Evolutionary conservation across 306 rosid genomes (phyloP), one percentile per base, ranked within the genome.

Genomic region (Prunus mongolica): DNA sequence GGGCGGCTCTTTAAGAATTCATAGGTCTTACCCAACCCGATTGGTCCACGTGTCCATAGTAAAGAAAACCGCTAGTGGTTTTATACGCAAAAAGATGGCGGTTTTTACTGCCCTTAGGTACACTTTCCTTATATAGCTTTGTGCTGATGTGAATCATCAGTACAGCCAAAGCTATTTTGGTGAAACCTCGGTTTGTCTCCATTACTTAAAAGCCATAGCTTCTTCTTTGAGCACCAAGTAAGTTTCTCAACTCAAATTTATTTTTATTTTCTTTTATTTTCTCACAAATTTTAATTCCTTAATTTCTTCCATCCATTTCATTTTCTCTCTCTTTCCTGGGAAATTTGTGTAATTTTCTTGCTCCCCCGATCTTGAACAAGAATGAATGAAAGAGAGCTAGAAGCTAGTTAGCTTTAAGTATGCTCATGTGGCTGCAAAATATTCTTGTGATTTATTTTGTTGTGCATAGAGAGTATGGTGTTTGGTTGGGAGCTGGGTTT

Each of bases 81-180:
- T 86, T 77, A 2, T 0, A 32, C 66, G 14, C 19, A 11, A 5
- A 28, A 24, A 60, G 79, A 61, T 18, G 14, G 87, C 41, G 77
- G 87, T 83, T 89, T 52, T 88, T 38, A 20, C 11, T 47, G 41
- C 19, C 73, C 58, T 79, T 71, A 44, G 81, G 22, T 75, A 72
- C 81, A 78, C 91, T 85, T 93, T 91, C 97, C 98, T 80, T 88
- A 87, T 84, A 85, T 89, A 87, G 97, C 67, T 76, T 73, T 64
- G 69, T 82, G 72, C 81, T 80, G 76, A 82, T 84, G 89, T 62
- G 78, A 82, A 68, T 85, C 71, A 50, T 79, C 89, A 81, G 76
- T 71, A 76, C 81, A 83, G 58, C 76, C 65, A 30, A 52, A 76
- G 69, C 57, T 27, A 82, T 49, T 74, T 72, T 57, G 51, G 50